phyloP scores from a whole-genome alignment of 768 basidiomycete species.

The Boletus reticulatus region DNA sequence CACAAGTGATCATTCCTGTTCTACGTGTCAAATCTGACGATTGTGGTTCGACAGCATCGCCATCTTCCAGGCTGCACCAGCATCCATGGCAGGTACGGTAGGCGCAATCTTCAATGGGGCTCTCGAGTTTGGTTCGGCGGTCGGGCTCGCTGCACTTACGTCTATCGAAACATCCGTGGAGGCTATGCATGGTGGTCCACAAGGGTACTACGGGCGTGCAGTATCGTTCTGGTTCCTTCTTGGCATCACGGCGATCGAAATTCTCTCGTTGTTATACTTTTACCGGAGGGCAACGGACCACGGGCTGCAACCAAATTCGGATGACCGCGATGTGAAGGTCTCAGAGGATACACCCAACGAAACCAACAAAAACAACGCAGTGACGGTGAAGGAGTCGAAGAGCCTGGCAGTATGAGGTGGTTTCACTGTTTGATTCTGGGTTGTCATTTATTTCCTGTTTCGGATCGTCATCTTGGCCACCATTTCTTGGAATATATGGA shows the following conservation, averaged over 20 bases:
- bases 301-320: background rate
- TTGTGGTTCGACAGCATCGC: conserved; percentile 38
- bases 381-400: no score
- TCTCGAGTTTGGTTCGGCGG: conserved; percentile 51
- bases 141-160: conserved; percentile 47
- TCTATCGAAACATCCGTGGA: conserved; percentile 49
- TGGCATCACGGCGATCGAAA: conserved; percentile 34
- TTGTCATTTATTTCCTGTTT: no score
- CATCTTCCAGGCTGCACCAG: conserved; percentile 46
- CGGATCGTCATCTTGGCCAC: no score
- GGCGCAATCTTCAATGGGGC: conserved; percentile 58
- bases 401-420: no score
- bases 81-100: conserved; percentile 50
- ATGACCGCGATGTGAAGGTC: background rate
- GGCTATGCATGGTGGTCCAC: conserved; percentile 28
- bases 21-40: background rate
- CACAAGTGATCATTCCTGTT: background rate
- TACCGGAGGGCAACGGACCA: conserved; percentile 25
- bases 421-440: no score
- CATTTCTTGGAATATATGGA: no score
- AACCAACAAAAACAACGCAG: no score
- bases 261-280: conserved; percentile 34
- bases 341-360: no score
- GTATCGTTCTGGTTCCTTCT: conserved; percentile 46
- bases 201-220: conserved; percentile 39